These are phyloP conservation scores for Punctularia strigosozonata DNA, from an alignment of 768 basidiomycete genomes.

Conservation along the genomic window DNA sequence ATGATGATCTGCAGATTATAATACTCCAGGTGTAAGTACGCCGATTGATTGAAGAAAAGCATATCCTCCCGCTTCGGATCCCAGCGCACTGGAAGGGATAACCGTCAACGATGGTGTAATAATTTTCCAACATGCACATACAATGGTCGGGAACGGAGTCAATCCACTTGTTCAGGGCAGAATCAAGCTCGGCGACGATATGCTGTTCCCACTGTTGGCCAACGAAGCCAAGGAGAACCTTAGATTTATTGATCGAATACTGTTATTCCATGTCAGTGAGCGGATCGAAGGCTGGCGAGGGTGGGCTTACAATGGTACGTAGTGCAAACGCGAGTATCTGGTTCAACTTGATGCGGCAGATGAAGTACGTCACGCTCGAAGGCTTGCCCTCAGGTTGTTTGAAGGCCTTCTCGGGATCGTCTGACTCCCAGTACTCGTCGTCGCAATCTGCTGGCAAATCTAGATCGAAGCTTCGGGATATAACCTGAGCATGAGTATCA, in stretches of 20 bases:
- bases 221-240: slow-evolving; percentile 39
- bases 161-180: slow-evolving; percentile 62
- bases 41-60: slow-evolving; percentile 45
- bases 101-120: background rate
- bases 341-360: slow-evolving; percentile 49
- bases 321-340: slow-evolving; percentile 60
- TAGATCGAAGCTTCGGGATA: slow-evolving; percentile 47
- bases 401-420: slow-evolving; percentile 45
- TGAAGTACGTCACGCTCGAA: slow-evolving; percentile 48
- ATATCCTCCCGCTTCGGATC: slow-evolving; percentile 28
- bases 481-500: slow-evolving; percentile 7
- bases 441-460: slow-evolving; percentile 76
- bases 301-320: slow-evolving; percentile 47
- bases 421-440: slow-evolving; percentile 62
- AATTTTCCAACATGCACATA: slow-evolving; percentile 18
- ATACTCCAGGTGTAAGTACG: slow-evolving; percentile 40
- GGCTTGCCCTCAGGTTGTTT: slow-evolving; percentile 53
- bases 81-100: slow-evolving; percentile 23
- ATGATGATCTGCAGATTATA: slow-evolving; percentile 46
- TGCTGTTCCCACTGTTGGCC: slow-evolving; percentile 42
- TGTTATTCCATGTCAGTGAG: slow-evolving; percentile 15
- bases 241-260: slow-evolving; percentile 66
- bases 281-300: background rate
- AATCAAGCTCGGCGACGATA: slow-evolving; percentile 55
- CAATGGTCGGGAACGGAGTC: slow-evolving; percentile 57